phyloP scores from a whole-genome alignment of 2,329 filamentous ascomycete species.

The Neonectria faginata region DNA sequence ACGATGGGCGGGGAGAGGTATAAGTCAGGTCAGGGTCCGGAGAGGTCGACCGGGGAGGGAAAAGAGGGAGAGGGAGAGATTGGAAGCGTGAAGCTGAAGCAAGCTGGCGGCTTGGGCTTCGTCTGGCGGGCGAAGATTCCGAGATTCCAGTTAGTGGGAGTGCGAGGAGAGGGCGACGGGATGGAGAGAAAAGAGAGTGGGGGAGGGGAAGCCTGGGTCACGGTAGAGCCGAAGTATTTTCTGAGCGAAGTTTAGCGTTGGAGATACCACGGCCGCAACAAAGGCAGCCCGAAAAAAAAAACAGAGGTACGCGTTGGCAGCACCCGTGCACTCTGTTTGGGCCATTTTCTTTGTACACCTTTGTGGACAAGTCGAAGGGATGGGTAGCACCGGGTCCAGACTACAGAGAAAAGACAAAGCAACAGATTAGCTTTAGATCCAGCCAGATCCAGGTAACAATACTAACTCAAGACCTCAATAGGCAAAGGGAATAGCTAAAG shows the following conservation, averaged over 20 bases:
- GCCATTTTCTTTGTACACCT: slow-evolving; percentile 12
- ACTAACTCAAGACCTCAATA: not conserved
- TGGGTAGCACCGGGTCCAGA: not conserved
- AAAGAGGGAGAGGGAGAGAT: slow-evolving; percentile 12
- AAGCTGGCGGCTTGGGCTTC: slow-evolving; percentile 38
- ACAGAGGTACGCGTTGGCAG: slow-evolving; percentile 16
- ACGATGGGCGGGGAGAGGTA: slow-evolving; percentile 34
- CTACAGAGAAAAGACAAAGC: not conserved
- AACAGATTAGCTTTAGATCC: not conserved
- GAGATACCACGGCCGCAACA: slow-evolving; percentile 16
- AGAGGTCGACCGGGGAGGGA: slow-evolving; percentile 14
- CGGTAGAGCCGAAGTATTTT: slow-evolving; percentile 18
- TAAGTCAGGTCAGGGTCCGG: slow-evolving; percentile 26
- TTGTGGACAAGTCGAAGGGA: slow-evolving; percentile 7
- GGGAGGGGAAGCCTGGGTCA: slow-evolving; percentile 41
- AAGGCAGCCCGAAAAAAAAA: slow-evolving; percentile 17
- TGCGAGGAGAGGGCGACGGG: slow-evolving; percentile 43
- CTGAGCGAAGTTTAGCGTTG: slow-evolving; percentile 5
- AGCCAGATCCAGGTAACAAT: not conserved
- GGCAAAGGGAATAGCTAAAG: not conserved
- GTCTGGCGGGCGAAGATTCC: slow-evolving; percentile 38
- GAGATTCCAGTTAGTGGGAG: slow-evolving; percentile 42
- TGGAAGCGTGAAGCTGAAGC: slow-evolving; percentile 29
- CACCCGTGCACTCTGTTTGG: not conserved
- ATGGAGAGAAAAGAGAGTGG: slow-evolving; percentile 42